Percentiles rank a stretch among this genome's conserved stretches.
Conservation (phyloP, 2,329 filamentous ascomycete genomes). For the Dothidotthia symphoricarpi region DNA sequence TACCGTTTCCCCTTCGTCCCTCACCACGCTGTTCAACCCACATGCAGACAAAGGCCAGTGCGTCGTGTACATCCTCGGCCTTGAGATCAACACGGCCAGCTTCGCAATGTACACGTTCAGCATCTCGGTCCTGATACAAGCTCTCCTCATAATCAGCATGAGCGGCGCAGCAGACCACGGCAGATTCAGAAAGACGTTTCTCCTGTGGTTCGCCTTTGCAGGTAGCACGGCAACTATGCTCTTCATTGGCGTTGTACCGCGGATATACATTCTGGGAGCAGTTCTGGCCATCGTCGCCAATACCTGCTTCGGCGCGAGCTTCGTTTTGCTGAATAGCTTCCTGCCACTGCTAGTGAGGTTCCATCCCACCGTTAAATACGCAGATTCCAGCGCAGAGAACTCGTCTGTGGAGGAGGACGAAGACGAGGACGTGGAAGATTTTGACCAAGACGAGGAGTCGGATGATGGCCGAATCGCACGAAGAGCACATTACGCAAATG, state of each 20-base stretch:
- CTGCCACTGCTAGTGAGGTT: conserved; percentile 85
- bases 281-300: conserved; percentile 87
- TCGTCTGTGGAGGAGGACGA: conserved; percentile 31
- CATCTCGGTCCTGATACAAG: conserved; percentile 83
- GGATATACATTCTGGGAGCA: conserved; percentile 76
- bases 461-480: conserved; percentile 19
- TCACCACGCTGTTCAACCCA: conserved; percentile 22
- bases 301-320: conserved; percentile 90
- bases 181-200: conserved; percentile 77
- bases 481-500: conserved; percentile 30
- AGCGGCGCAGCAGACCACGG: conserved; percentile 95
- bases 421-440: conserved; percentile 20
- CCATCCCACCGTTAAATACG: conserved; percentile 61
- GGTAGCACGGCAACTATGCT: conserved; percentile 84
- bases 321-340: conserved; percentile 94
- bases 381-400: conserved; percentile 19
- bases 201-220: conserved; percentile 79
- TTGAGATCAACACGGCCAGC: conserved; percentile 90
- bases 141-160: conserved; percentile 90
- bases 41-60: conserved; percentile 59
- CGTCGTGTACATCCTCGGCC: conserved; percentile 74
- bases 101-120: conserved; percentile 99
- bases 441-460: conserved; percentile 11
- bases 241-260: conserved; percentile 75
- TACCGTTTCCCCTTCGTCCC: conserved; percentile 34